A percentile compares a stretch with the other conserved stretches of the same genome.
These are phyloP conservation scores for Abrus precatorius DNA, from an alignment of 306 rosid genomes.

Conservation along the genomic window DNA sequence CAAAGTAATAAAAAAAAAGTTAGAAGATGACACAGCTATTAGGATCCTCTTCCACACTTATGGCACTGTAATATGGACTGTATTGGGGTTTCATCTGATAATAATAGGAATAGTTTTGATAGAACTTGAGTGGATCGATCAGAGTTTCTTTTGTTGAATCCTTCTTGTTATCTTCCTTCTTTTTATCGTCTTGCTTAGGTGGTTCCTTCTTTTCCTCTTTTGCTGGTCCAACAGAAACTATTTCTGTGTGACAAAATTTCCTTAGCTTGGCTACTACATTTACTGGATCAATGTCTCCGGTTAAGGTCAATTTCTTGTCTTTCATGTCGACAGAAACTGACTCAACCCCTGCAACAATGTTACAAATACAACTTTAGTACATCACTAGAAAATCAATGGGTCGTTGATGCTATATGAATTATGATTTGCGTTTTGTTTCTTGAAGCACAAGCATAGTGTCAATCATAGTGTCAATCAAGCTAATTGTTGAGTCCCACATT, in stretches of 20 bases:
- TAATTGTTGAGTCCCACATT: too few species aligned
- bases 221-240: constrained; percentile 73
- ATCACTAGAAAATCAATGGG: neutral
- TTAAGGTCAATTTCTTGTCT: constrained; percentile 66
- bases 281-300: constrained; percentile 69
- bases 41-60: constrained; percentile 64
- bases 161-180: constrained; percentile 33
- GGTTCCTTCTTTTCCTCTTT: constrained; percentile 72
- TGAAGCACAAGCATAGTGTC: neutral
- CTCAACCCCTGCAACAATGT: constrained; percentile 53
- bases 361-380: constrained; percentile 12
- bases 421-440: neutral
- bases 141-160: constrained; percentile 33
- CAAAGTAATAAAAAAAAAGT: neutral
- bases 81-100: constrained; percentile 46
- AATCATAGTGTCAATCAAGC: neutral
- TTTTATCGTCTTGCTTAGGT: constrained; percentile 40
- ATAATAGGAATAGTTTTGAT: neutral
- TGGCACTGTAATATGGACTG: constrained; percentile 35
- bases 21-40: constrained; percentile 71
- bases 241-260: constrained; percentile 56
- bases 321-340: constrained; percentile 71
- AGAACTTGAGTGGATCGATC: constrained; percentile 17
- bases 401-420: neutral
- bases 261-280: constrained; percentile 61